These are phyloP conservation scores for Pseudocercospora eumusae DNA, from an alignment of 2,329 filamentous ascomycete genomes.

Conservation along the genomic window DNA sequence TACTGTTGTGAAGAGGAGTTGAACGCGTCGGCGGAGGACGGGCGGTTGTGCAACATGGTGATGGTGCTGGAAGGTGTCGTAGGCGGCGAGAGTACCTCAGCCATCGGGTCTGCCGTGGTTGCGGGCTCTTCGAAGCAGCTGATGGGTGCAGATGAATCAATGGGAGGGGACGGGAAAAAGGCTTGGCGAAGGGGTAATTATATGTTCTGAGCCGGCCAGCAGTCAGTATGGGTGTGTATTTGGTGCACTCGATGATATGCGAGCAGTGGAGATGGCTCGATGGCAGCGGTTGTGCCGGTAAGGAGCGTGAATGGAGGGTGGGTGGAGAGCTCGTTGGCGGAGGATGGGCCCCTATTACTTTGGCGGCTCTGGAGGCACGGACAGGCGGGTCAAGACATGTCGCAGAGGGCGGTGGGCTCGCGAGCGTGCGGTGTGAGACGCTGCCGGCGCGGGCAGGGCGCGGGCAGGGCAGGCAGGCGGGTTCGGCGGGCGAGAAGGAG, in stretches of 20 bases:
- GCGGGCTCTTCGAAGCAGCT: slow-evolving; percentile 14
- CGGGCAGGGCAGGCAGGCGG: no score
- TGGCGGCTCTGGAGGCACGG: slow-evolving; percentile 14
- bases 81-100: slow-evolving; percentile 52
- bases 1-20: slow-evolving; percentile 42
- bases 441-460: slow-evolving; percentile 1
- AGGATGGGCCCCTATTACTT: slow-evolving; percentile 10
- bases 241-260: slow-evolving; percentile 24
- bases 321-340: slow-evolving; percentile 11
- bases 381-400: slow-evolving; percentile 25
- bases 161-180: slow-evolving; percentile 19
- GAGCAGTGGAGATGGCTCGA: slow-evolving; percentile 19
- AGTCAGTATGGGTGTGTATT: slow-evolving; percentile 32
- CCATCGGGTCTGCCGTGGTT: slow-evolving; percentile 40
- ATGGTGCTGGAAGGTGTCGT: slow-evolving; percentile 50
- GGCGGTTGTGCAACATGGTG: slow-evolving; percentile 51
- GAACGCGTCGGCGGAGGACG: slow-evolving; percentile 52
- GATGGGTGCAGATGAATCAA: slow-evolving; percentile 23
- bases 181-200: slow-evolving; percentile 30
- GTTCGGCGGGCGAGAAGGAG: slow-evolving; percentile 3
- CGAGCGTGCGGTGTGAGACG: neutral
- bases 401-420: slow-evolving; percentile 14
- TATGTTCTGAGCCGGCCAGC: slow-evolving; percentile 38
- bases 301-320: slow-evolving; percentile 20
- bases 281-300: slow-evolving; percentile 2